Base-by-base conservation (phyloP, 345 rosid genomes). In the Eucalyptus marginata region DNA sequence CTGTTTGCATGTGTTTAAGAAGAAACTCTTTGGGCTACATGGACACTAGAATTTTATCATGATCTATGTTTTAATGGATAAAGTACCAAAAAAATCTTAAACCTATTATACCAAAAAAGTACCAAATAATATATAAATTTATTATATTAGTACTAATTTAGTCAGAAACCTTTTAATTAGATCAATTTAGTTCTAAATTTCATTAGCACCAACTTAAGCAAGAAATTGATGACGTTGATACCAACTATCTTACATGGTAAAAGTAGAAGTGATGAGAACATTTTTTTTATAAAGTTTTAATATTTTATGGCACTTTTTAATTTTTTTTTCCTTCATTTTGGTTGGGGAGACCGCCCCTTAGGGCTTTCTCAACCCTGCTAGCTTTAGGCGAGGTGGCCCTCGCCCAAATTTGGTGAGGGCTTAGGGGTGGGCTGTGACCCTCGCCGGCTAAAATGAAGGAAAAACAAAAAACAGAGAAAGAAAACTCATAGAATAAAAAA, bases 261-360 rank as follows among this genome's bases (percentile, higher is more conserved):
- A 24, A 5, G 62, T 3, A 0, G 5, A 6, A 56, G 3, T 0
- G 0, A 56, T 0, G 13, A 9, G 29, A 56, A 56, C 10, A 24
- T 56, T 24, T 1, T 24, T 43, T 43, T 43, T 1, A 43, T 43
- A 43, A 43, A 43, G 6, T 43, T 43, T 43, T 5, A 43, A 43
- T 43, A 43, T 56, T 24, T 1, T 24, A 56, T 24, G 24, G 29
- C 27, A 24, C 29, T 56, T 56, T 56, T 24, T 56, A 9, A 24
- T 3, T 22, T 56, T 56, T 56, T 56, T 8, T 56, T 24, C 62
- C 62, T 56, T 56, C 62, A 56, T 56, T 56, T 56, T 24, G 29
- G 62, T 6, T 17, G 5, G 12, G 0, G 1, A 56, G 6, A 56
- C 62, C 6, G 29, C 24, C 62, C 13, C n/a, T n/a, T 20, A 0